Conservation (phyloP, 2,329 filamentous ascomycete genomes). For the Juglanconis oblonga region DNA sequence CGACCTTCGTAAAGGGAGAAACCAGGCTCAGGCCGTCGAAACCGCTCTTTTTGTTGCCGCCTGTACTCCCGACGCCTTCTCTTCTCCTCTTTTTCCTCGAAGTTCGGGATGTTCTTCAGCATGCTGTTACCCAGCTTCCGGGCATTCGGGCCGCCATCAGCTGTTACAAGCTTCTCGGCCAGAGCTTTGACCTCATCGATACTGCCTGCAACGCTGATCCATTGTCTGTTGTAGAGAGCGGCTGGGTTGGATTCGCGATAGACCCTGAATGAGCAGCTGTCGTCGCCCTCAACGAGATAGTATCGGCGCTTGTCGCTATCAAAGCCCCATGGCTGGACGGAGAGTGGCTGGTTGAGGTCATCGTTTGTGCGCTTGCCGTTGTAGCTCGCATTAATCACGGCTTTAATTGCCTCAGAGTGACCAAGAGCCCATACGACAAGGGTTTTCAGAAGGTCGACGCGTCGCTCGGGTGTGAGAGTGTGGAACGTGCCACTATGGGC, state of each 20-base stretch:
- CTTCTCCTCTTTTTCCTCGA: conserved; percentile 96
- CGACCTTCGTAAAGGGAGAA: conserved; percentile 95
- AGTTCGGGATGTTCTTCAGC: conserved; percentile 74
- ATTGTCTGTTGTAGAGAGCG: conserved; percentile 66
- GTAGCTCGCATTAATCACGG: conserved; percentile 82
- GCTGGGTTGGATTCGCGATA: conserved; percentile 91
- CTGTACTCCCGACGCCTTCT: conserved; percentile 91
- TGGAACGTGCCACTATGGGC: conserved; percentile 78
- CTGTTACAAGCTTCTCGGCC: conserved; percentile 70
- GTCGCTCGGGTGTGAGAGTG: conserved; percentile 74
- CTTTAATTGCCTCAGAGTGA: conserved; percentile 79
- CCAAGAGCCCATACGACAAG: conserved; percentile 86
- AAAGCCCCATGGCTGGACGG: conserved; percentile 75
- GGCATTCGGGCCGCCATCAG: conserved; percentile 79
- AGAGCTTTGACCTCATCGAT: conserved; percentile 82
- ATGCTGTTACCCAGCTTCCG: conserved; percentile 77
- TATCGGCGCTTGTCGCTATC: conserved; percentile 90
- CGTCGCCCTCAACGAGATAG: conserved; percentile 87
- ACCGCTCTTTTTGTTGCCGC: conserved; percentile 78
- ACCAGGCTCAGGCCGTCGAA: conserved; percentile 80
- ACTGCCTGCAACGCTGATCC: conserved; percentile 88
- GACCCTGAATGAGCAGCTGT: conserved; percentile 90
- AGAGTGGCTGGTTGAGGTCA: conserved; percentile 76
- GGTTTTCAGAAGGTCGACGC: conserved; percentile 79
- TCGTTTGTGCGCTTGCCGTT: conserved; percentile 81